phyloP scores from a whole-genome alignment of 148 eudicot species.

The Hydrangea macrophylla region DNA sequence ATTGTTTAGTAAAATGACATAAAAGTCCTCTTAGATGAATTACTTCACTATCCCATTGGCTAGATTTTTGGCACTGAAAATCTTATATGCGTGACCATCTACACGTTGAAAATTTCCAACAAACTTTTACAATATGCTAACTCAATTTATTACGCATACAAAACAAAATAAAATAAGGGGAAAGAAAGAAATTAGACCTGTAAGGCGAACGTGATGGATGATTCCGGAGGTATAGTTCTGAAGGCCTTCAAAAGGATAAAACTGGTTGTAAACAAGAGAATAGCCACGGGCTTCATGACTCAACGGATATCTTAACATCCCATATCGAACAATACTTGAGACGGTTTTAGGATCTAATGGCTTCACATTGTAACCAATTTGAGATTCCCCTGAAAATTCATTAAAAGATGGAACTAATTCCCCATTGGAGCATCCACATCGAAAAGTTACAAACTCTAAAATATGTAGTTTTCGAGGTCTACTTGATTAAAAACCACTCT shows the following conservation, averaged over 20 bases:
- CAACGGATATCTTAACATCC: constrained; percentile 37
- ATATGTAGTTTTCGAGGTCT: background rate
- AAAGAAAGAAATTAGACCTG: constrained; percentile 38
- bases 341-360: constrained; percentile 69
- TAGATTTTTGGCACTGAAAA: background rate
- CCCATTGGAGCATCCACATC: background rate
- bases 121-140: background rate
- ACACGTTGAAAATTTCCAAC: too few relatives aligned
- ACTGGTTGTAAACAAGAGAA: constrained; percentile 81
- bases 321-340: constrained; percentile 73
- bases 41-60: too few relatives aligned
- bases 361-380: constrained; percentile 69
- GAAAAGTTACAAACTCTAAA: background rate
- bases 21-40: too few relatives aligned
- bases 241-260: constrained; percentile 88
- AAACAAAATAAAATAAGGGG: background rate
- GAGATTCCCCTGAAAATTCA: constrained; percentile 73
- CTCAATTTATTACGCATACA: background rate
- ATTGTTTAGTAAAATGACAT: too few relatives aligned
- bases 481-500: background rate
- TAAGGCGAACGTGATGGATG: constrained; percentile 88
- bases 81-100: background rate
- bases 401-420: background rate
- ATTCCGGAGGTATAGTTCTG: constrained; percentile 97
- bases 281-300: constrained; percentile 63